These are phyloP conservation scores for Fusarium tupiense DNA, from an alignment of 2,329 filamentous ascomycete genomes.

Conservation along the genomic window DNA sequence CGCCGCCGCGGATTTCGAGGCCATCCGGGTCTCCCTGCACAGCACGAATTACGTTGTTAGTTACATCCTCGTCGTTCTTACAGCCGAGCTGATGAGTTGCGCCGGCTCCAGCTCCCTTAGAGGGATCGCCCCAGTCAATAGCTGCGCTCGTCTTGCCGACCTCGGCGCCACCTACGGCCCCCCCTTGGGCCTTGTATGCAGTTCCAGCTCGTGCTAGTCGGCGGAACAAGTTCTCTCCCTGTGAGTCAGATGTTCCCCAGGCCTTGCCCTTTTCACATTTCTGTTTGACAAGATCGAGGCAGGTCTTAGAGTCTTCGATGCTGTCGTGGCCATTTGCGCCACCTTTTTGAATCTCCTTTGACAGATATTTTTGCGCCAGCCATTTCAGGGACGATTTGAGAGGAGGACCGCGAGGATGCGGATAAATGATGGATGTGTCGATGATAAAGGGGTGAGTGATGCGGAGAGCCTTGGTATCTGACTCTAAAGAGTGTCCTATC, in stretches of 20 bases:
- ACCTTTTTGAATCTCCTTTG: constrained; percentile 86
- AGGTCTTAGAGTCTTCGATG: constrained; percentile 90
- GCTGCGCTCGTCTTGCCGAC: constrained; percentile 75
- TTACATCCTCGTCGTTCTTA: constrained; percentile 67
- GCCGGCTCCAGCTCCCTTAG: constrained; percentile 64
- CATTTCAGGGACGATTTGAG: constrained; percentile 92
- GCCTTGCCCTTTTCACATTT: constrained; percentile 92
- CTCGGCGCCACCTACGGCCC: constrained; percentile 62
- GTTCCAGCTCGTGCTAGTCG: constrained; percentile 74
- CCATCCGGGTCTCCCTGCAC: constrained; percentile 68
- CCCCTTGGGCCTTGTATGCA: constrained; percentile 69
- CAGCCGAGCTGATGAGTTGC: constrained; percentile 68
- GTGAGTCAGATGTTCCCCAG: constrained; percentile 84
- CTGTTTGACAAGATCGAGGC: constrained; percentile 90
- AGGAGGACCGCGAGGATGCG: constrained; percentile 88
- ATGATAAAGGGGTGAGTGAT: constrained; percentile 93
- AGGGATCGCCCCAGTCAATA: constrained; percentile 89
- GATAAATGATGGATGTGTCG: constrained; percentile 90
- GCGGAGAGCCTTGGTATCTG: constrained; percentile 83
- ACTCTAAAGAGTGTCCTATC: constrained; percentile 83
- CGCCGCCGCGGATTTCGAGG: constrained; percentile 65
- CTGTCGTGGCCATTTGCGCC: constrained; percentile 84
- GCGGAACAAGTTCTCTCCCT: constrained; percentile 89
- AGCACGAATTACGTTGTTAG: constrained; percentile 64
- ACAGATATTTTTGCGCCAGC: constrained; percentile 85